phyloP scores from a whole-genome alignment of 2,329 filamentous ascomycete species.

The Sporothrix phasma region DNA sequence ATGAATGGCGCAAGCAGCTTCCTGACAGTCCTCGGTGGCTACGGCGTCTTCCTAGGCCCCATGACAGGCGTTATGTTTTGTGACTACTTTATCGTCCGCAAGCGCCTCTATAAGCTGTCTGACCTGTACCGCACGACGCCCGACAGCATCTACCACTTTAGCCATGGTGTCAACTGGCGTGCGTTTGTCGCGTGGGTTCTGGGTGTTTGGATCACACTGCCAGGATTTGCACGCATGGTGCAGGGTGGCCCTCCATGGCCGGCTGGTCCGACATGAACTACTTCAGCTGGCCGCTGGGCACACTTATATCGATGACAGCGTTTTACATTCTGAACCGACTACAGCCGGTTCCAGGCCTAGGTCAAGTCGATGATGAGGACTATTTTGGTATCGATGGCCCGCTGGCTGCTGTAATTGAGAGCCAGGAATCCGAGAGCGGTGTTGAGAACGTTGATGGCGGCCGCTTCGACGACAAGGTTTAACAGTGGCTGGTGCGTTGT shows the following conservation, averaged over 20 bases:
- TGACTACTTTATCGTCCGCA: slow-evolving; percentile 25
- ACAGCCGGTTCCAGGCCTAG: background rate
- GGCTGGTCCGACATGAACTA: slow-evolving; percentile 11
- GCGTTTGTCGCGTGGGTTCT: slow-evolving; percentile 30
- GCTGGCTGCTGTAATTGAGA: background rate
- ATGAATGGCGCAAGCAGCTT: slow-evolving; percentile 37
- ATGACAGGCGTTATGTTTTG: slow-evolving; percentile 15
- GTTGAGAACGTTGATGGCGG: background rate
- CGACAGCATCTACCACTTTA: slow-evolving; percentile 15
- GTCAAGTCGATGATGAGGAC: slow-evolving; percentile 2
- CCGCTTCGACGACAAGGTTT: background rate
- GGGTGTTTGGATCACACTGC: slow-evolving; percentile 27
- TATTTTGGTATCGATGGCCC: background rate
- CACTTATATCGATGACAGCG: background rate
- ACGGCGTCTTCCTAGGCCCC: slow-evolving; percentile 21
- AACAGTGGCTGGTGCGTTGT: background rate
- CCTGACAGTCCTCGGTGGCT: slow-evolving; percentile 36
- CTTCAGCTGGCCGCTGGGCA: slow-evolving; percentile 8
- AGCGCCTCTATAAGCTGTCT: slow-evolving; percentile 27
- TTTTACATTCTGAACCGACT: background rate
- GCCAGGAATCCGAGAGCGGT: slow-evolving; percentile 1
- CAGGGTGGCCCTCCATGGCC: background rate
- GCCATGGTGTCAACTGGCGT: slow-evolving; percentile 11
- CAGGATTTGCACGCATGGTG: slow-evolving; percentile 4
- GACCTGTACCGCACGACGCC: slow-evolving; percentile 12